Conservation (phyloP, 2,329 filamentous ascomycete species). For the Aureobasidium sp. region DNA sequence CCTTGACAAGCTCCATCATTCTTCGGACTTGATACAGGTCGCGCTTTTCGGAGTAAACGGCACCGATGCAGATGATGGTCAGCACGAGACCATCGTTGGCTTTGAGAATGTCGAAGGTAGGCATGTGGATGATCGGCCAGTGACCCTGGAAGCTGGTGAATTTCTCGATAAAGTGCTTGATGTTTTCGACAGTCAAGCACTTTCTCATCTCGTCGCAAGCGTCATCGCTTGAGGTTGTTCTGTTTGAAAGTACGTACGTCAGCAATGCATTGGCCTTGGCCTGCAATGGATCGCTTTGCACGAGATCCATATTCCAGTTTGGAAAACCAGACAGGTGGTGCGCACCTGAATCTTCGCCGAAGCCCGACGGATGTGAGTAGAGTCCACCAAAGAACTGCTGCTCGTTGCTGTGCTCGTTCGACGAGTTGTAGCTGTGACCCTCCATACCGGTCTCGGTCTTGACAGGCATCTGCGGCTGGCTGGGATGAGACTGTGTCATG, state of each 20-base stretch:
- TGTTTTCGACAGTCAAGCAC: conserved; percentile 60
- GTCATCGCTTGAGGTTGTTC: conserved; percentile 17
- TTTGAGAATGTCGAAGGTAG: conserved; percentile 61
- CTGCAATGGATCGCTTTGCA: conserved; percentile 35
- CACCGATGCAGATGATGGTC: conserved; percentile 65
- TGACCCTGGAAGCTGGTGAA: conserved; percentile 69
- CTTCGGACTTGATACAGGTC: conserved; percentile 56
- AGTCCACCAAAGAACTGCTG: conserved; percentile 44
- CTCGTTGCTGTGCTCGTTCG: conserved; percentile 36
- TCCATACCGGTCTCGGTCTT: conserved; percentile 40
- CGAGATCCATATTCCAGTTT: conserved; percentile 36
- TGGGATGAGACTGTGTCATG: conserved; percentile 24
- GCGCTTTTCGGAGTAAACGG: conserved; percentile 64
- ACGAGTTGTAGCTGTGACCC: conserved; percentile 31
- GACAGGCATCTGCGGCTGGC: conserved; percentile 34
- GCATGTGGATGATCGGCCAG: conserved; percentile 65
- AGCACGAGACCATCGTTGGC: conserved; percentile 61
- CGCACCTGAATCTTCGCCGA: conserved; percentile 22
- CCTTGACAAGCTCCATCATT: conserved; percentile 58
- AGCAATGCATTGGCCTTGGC: conserved; percentile 39
- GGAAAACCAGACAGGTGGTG: conserved; percentile 30
- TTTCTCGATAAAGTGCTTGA: conserved; percentile 63
- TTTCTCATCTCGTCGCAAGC: conserved; percentile 21
- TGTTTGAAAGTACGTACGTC: conserved; percentile 32
- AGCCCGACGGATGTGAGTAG: conserved; percentile 38